A percentile compares a stretch with the other conserved stretches of the same genome.
These are phyloP conservation scores for Acer saccharum DNA, from an alignment of 345 rosid species.

Conservation along the genomic window DNA sequence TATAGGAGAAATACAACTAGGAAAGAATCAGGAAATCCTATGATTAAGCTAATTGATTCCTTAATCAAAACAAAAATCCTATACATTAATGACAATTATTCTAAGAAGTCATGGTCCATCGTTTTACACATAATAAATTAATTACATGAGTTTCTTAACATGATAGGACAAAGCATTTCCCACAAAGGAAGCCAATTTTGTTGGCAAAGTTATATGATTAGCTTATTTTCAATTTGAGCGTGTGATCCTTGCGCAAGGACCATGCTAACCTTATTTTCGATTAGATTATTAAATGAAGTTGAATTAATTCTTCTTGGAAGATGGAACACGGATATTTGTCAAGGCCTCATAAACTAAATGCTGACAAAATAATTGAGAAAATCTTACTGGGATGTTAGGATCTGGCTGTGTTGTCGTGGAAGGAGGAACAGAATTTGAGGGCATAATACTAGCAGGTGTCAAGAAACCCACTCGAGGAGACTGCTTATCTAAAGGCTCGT, in stretches of 20 bases:
- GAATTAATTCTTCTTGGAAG: not conserved
- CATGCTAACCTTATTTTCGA: too few relatives aligned
- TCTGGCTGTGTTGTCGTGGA: slow-evolving; percentile 50
- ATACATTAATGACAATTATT: too few relatives aligned
- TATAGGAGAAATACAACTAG: too few relatives aligned
- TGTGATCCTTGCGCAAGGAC: too few relatives aligned
- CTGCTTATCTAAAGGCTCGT: slow-evolving; percentile 61
- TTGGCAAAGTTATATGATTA: not conserved
- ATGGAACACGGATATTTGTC: not conserved
- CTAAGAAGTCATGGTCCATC: not conserved
- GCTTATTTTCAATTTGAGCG: not conserved
- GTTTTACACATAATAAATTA: not conserved
- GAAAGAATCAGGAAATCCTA: too few relatives aligned
- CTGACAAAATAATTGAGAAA: slow-evolving; percentile 5
- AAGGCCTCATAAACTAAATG: not conserved
- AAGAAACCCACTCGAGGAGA: slow-evolving; percentile 57
- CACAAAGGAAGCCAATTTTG: not conserved
- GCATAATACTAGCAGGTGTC: slow-evolving; percentile 36
- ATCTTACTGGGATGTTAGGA: slow-evolving; percentile 54
- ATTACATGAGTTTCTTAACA: not conserved
- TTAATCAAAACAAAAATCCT: too few relatives aligned
- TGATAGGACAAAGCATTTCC: not conserved
- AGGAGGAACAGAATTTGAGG: slow-evolving; percentile 49
- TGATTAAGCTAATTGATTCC: too few relatives aligned
- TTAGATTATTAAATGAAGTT: too few relatives aligned